phyloP scores from a whole-genome alignment of 2,329 filamentous ascomycete genomes.

The Ceratocystis destructans region DNA sequence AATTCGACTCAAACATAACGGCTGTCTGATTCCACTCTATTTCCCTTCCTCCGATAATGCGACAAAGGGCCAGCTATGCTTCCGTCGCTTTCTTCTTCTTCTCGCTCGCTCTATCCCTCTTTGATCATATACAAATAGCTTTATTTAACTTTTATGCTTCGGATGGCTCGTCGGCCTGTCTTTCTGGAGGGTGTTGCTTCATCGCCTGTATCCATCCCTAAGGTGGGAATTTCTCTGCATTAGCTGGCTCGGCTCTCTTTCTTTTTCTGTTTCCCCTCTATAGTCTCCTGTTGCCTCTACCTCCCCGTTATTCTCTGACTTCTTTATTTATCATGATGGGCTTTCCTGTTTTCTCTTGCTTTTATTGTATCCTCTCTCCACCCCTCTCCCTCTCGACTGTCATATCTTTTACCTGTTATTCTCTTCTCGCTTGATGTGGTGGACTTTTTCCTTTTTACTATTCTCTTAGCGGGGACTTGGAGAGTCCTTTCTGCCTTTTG shows the following conservation, averaged over 20 bases:
- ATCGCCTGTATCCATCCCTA: not conserved
- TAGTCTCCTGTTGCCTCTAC: not conserved
- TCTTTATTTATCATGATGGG: slow-evolving; percentile 15
- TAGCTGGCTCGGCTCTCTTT: not conserved
- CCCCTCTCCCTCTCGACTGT: not conserved
- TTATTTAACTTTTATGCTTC: slow-evolving; percentile 6
- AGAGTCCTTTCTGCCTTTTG: not conserved
- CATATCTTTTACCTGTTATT: slow-evolving; percentile 22
- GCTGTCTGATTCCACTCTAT: slow-evolving; percentile 20
- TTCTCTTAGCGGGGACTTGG: not conserved
- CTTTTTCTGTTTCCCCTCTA: not conserved
- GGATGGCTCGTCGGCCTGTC: not conserved
- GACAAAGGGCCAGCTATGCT: slow-evolving; percentile 18
- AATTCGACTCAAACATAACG: not conserved
- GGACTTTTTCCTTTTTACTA: slow-evolving; percentile 21
- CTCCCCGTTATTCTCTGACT: not conserved
- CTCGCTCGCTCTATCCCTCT: slow-evolving; percentile 3
- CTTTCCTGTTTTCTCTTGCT: slow-evolving; percentile 9
- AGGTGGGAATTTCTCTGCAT: not conserved
- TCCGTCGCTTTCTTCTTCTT: slow-evolving; percentile 7
- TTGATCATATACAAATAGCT: slow-evolving; percentile 2
- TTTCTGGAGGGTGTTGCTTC: not conserved
- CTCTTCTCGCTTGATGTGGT: slow-evolving; percentile 18
- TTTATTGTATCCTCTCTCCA: slow-evolving; percentile 12
- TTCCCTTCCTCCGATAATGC: slow-evolving; percentile 9